These are phyloP conservation scores for Ogataea parapolymorpha DNA, from an alignment of 805 yeast genomes.

Conservation along the genomic window DNA sequence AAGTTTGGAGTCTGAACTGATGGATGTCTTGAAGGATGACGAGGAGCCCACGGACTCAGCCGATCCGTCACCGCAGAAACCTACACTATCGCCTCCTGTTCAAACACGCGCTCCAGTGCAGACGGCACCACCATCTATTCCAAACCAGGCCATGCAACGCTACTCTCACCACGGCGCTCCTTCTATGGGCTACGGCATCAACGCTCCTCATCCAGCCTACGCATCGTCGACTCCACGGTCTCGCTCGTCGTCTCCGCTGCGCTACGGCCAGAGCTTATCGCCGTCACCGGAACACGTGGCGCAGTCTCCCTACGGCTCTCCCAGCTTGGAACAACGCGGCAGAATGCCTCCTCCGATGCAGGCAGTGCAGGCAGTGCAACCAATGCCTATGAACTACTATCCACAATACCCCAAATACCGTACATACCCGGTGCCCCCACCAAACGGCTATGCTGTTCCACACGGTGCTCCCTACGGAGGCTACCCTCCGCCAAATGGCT, in stretches of 20 bases:
- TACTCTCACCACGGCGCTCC: background rate
- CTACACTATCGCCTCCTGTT: background rate
- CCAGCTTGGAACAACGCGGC: slow-evolving; percentile 14
- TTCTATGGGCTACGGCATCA: background rate
- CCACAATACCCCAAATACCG: slow-evolving; percentile 10
- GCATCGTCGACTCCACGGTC: slow-evolving; percentile 3
- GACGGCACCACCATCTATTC: background rate
- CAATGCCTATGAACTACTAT: slow-evolving; percentile 3
- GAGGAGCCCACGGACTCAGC: background rate
- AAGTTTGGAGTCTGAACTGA: slow-evolving; percentile 26
- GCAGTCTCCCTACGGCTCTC: slow-evolving; percentile 6
- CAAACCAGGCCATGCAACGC: background rate
- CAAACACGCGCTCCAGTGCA: slow-evolving; percentile 3
- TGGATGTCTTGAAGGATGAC: slow-evolving; percentile 20
- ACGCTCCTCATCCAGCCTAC: slow-evolving; percentile 1
- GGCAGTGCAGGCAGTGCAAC: slow-evolving; percentile 1
- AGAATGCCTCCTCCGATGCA: slow-evolving; percentile 2
- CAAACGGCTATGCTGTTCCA: background rate
- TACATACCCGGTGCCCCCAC: background rate
- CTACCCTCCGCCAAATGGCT: background rate
- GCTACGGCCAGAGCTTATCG: slow-evolving; percentile 3
- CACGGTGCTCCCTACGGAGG: background rate
- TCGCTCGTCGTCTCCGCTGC: slow-evolving; percentile 8
- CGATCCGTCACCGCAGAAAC: background rate
- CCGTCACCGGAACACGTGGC: slow-evolving; percentile 6